A percentile compares a stretch with the other conserved stretches of the same genome.
phyloP scores from a whole-genome alignment of 1,284 basidiomycete genomes.

The Leccinum fallax region DNA sequence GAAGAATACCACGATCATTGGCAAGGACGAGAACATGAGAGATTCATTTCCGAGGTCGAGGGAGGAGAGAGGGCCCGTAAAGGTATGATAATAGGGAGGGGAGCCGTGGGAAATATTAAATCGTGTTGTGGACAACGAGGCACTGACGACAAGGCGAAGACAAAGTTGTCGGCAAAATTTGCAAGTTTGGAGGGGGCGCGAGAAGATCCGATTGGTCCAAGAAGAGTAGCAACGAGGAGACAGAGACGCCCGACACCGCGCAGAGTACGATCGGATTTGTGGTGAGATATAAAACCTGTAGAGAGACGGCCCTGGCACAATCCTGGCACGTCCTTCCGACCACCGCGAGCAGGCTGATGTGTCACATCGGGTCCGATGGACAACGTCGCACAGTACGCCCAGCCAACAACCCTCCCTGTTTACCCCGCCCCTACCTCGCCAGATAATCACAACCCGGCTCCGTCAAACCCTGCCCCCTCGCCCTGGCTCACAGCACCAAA shows the following conservation, averaged over 20 bases:
- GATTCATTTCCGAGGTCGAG: slow-evolving; percentile 37
- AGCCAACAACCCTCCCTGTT: slow-evolving; percentile 36
- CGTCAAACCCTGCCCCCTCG: slow-evolving; percentile 16
- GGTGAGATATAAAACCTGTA: slow-evolving; percentile 34
- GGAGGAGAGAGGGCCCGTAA: slow-evolving; percentile 14
- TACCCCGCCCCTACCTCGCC: slow-evolving; percentile 35
- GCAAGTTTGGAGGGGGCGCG: slow-evolving; percentile 17
- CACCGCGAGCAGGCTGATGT: slow-evolving; percentile 29
- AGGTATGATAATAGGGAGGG: slow-evolving; percentile 25
- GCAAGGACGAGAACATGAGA: slow-evolving; percentile 34
- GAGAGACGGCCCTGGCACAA: slow-evolving; percentile 28
- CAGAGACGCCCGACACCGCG: slow-evolving; percentile 25
- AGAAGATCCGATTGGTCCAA: slow-evolving; percentile 24
- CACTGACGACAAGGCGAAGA: slow-evolving; percentile 14
- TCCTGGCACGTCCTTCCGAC: slow-evolving; percentile 35
- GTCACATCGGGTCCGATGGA: slow-evolving; percentile 42
- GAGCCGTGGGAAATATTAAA: not conserved
- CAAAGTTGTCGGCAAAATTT: slow-evolving; percentile 26
- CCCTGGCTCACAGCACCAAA: slow-evolving; percentile 28
- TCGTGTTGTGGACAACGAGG: slow-evolving; percentile 29
- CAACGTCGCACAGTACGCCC: slow-evolving; percentile 38
- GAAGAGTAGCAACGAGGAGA: slow-evolving; percentile 32
- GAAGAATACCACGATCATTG: slow-evolving; percentile 32
- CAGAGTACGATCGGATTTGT: slow-evolving; percentile 21
- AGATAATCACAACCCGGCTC: slow-evolving; percentile 30